A percentile compares a stretch with the other conserved stretches of the same genome.
Conservation (phyloP, 768 basidiomycete genomes). For the Aureoboletus auriporus region DNA sequence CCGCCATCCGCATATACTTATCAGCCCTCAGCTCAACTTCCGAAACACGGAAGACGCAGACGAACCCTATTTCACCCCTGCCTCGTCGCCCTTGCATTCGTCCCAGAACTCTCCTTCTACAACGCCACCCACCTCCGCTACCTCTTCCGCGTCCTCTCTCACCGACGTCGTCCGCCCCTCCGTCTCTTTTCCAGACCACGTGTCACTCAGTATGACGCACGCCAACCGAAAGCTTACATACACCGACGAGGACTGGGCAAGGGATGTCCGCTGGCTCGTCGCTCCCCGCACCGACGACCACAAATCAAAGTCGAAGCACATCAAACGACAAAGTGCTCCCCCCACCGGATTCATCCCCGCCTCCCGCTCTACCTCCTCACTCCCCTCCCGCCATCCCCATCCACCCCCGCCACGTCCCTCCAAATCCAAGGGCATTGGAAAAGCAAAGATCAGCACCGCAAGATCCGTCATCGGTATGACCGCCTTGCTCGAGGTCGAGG, state of each 20-base stretch:
- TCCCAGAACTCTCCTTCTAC: conserved; percentile 18
- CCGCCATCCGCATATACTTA: conserved; percentile 5
- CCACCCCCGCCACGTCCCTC: conserved; percentile 18
- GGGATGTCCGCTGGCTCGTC: conserved; percentile 63
- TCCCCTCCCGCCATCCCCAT: conserved; percentile 15
- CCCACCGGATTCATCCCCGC: conserved; percentile 6
- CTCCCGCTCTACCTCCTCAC: conserved; percentile 22
- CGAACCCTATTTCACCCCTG: conserved; percentile 49
- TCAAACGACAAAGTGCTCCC: conserved; percentile 18
- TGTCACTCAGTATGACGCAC: conserved; percentile 17
- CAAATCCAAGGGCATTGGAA: conserved; percentile 23
- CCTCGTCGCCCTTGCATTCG: conserved; percentile 17
- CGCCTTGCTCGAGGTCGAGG: conserved; percentile 51
- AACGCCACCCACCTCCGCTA: conserved; percentile 22
- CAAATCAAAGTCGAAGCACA: conserved; percentile 19
- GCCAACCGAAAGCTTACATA: conserved; percentile 31
- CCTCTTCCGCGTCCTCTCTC: conserved; percentile 27
- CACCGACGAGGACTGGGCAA: conserved; percentile 62
- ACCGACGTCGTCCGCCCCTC: conserved; percentile 35
- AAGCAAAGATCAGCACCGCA: conserved; percentile 32
- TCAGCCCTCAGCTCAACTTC: conserved; percentile 12
- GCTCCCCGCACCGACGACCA: conserved; percentile 25
- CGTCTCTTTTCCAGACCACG: conserved; percentile 27
- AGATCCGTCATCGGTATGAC: conserved; percentile 52
- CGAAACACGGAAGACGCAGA: conserved; percentile 29